These are phyloP conservation scores for Aspergillus pseudoglaucus DNA, from an alignment of 2,329 filamentous ascomycete species.

Conservation along the genomic window DNA sequence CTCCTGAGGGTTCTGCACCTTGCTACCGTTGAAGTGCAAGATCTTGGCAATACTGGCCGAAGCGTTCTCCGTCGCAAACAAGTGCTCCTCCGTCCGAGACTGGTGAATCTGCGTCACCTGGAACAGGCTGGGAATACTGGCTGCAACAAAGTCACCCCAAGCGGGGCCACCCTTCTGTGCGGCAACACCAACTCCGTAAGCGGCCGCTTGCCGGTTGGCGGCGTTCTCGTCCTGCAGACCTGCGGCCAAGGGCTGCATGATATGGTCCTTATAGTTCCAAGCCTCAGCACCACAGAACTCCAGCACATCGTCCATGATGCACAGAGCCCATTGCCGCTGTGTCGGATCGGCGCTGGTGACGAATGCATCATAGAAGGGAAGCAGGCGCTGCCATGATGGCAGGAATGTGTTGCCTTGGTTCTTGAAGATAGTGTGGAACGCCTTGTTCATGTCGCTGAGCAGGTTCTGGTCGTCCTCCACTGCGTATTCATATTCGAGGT, in stretches of 20 bases:
- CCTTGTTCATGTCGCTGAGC: conserved; percentile 99
- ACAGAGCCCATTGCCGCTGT: conserved; percentile 96
- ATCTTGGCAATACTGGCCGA: conserved; percentile 97
- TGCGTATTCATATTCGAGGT: conserved; percentile 80
- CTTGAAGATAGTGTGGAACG: conserved; percentile 98
- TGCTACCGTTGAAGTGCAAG: conserved; percentile 75
- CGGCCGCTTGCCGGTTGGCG: conserved; percentile 89
- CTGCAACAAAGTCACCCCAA: conserved; percentile 82
- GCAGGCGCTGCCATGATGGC: conserved; percentile 76
- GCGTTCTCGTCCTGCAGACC: conserved; percentile 81
- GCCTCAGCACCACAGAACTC: conserved; percentile 92
- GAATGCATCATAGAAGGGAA: conserved; percentile 79
- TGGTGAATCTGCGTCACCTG: conserved; percentile 74
- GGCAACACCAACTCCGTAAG: conserved; percentile 91
- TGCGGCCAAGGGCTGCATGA: conserved; percentile 76
- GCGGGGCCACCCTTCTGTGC: conserved; percentile 82
- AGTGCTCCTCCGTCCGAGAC: conserved; percentile 82
- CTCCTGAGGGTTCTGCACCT: conserved; percentile 68
- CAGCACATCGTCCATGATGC: conserved; percentile 95
- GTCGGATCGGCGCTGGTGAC: conserved; percentile 75
- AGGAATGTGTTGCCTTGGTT: conserved; percentile 83
- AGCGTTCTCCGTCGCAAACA: conserved; percentile 96
- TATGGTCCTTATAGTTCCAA: conserved; percentile 77
- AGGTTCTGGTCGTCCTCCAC: conserved; percentile 97
- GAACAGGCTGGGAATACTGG: conserved; percentile 74